Evolutionary conservation across 306 rosid species (phyloP).

Genomic region (Chamaecrista fasciculata): DNA sequence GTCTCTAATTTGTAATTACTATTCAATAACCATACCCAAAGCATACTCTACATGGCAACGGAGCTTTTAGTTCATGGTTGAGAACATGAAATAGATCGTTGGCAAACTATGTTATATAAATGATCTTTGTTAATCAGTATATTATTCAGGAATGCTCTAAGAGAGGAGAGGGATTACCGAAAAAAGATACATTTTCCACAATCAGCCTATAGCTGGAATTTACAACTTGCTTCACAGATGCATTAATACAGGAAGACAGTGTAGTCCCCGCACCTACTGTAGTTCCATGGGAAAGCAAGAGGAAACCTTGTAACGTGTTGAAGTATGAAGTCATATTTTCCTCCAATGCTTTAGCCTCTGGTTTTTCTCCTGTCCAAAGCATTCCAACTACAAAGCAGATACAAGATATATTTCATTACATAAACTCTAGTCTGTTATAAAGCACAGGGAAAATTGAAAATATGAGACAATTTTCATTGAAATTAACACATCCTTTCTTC

Average conservation of each 20-base stretch:
- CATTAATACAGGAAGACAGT: slow-evolving; percentile 53
- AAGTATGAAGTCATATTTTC: slow-evolving; percentile 73
- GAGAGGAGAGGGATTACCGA: slow-evolving; percentile 43
- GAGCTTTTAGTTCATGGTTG: neutral
- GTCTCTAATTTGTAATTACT: neutral
- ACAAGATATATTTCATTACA: slow-evolving; percentile 12
- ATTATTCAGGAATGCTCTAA: too few relatives aligned
- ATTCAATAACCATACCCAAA: neutral
- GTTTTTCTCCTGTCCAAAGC: slow-evolving; percentile 82
- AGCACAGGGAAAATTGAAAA: neutral
- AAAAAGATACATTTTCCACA: slow-evolving; percentile 61
- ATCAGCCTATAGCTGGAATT: slow-evolving; percentile 74
- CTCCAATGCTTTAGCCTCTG: slow-evolving; percentile 54
- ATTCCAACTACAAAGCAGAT: slow-evolving; percentile 66
- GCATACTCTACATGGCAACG: neutral
- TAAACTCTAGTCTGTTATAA: neutral
- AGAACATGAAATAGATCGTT: too few relatives aligned
- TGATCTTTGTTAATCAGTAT: neutral
- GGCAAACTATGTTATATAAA: neutral
- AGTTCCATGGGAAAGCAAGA: slow-evolving; percentile 77
- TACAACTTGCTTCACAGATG: slow-evolving; percentile 68
- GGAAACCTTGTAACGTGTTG: slow-evolving; percentile 78
- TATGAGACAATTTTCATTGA: neutral
- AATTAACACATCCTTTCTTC: neutral
- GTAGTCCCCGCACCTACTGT: slow-evolving; percentile 77